phyloP scores from a whole-genome alignment of 2,329 filamentous ascomycete genomes.

The Byssochlamys sp. region DNA sequence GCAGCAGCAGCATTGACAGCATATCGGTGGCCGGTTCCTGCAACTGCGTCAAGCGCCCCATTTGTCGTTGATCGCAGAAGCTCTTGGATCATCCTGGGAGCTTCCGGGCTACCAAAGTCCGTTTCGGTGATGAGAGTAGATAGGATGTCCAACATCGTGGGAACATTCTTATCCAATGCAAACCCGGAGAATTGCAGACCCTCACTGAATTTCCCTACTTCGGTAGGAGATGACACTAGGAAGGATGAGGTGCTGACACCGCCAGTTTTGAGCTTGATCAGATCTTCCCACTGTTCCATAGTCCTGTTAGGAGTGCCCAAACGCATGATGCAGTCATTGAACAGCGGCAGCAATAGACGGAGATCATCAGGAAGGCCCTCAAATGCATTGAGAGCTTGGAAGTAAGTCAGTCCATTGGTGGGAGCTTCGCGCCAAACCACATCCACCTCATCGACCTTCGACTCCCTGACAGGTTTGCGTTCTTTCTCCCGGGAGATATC shows the following conservation, averaged over 20 bases:
- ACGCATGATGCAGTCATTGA: conserved; percentile 85
- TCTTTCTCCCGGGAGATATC: conserved; percentile 79
- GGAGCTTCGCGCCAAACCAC: conserved; percentile 86
- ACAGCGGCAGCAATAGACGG: conserved; percentile 73
- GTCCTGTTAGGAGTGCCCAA: conserved; percentile 77
- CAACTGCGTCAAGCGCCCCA: conserved; percentile 83
- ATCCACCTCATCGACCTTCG: conserved; percentile 51
- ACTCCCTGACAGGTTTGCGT: conserved; percentile 55
- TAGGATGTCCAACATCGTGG: conserved; percentile 80
- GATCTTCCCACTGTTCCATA: conserved; percentile 90
- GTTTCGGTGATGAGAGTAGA: conserved; percentile 74
- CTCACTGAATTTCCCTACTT: conserved; percentile 63
- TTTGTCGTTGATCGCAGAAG: conserved; percentile 78
- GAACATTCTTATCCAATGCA: conserved; percentile 80
- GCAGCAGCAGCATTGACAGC: conserved; percentile 77
- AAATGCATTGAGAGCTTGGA: conserved; percentile 75
- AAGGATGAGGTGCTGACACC: conserved; percentile 79
- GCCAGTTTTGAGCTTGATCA: conserved; percentile 92
- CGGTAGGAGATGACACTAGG: conserved; percentile 64
- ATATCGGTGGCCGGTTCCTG: conserved; percentile 78
- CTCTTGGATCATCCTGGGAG: conserved; percentile 72
- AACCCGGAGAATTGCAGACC: conserved; percentile 77
- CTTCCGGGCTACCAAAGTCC: conserved; percentile 75
- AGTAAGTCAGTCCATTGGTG: conserved; percentile 93
- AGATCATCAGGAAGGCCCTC: conserved; percentile 74